Evolutionary conservation across 2,329 filamentous ascomycete species (phyloP).

Genomic region (Sporothrix euskadiensis): DNA sequence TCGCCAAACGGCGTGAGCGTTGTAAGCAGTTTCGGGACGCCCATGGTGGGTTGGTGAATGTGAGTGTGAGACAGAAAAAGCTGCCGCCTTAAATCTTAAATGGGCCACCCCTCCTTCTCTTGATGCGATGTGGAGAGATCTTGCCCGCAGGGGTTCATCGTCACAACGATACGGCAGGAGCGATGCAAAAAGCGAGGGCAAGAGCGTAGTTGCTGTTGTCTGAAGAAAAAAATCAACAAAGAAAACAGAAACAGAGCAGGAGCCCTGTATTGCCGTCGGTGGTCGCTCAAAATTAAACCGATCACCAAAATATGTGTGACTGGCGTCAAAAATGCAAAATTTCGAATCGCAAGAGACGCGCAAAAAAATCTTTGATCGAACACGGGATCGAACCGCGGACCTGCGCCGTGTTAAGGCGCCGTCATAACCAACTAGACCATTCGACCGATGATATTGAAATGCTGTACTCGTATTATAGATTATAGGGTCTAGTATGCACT

Average conservation of each 20-base stretch:
- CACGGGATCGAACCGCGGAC: conserved; percentile 31
- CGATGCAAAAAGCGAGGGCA: neutral
- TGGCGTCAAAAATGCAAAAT: neutral
- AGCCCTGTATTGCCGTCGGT: neutral
- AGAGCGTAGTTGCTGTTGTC: neutral
- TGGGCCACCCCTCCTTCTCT: neutral
- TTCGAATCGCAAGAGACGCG: neutral
- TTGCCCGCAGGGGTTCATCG: neutral
- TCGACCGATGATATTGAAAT: conserved; percentile 12
- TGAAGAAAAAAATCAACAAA: neutral
- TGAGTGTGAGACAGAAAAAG: neutral
- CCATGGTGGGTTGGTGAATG: conserved; percentile 31
- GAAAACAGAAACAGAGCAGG: neutral
- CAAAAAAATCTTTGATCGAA: conserved; percentile 28
- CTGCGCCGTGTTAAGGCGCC: conserved; percentile 31
- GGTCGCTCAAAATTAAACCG: neutral
- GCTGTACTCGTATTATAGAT: neutral
- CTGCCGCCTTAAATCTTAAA: neutral
- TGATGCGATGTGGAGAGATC: neutral
- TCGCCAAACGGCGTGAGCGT: conserved; percentile 34
- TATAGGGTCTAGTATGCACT: neutral
- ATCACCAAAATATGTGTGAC: neutral
- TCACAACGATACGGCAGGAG: neutral
- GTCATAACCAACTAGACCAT: conserved; percentile 32
- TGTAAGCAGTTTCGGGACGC: conserved; percentile 35